Evolutionary conservation across 805 yeast species (phyloP).

Genomic region (Starmerella geochares): DNA sequence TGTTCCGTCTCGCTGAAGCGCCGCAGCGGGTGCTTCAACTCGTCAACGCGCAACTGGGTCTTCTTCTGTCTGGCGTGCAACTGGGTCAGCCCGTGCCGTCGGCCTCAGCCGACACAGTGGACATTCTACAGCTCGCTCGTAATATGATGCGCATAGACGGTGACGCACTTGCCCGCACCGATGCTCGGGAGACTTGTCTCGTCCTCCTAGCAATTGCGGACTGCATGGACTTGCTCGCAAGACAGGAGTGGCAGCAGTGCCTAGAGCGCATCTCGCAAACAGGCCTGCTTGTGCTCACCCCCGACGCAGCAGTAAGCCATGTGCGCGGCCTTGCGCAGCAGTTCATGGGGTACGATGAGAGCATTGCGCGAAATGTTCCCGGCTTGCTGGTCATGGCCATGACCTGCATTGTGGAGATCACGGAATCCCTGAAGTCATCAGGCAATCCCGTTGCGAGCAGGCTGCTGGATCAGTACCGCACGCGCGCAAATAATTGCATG

Average conservation of each 20-base stretch:
- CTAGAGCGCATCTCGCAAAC: conserved; percentile 47
- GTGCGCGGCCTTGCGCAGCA: conserved; percentile 64
- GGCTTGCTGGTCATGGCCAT: conserved; percentile 67
- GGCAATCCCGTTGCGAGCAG: conserved; percentile 22
- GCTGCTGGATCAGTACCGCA: conserved; percentile 23
- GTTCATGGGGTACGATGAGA: conserved; percentile 53
- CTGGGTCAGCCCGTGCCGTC: conserved; percentile 45
- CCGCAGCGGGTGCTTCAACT: conserved; percentile 67
- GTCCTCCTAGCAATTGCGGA: conserved; percentile 55
- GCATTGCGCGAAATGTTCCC: conserved; percentile 70
- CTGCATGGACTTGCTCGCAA: conserved; percentile 51
- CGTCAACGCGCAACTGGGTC: conserved; percentile 68
- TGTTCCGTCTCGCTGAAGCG: conserved; percentile 83
- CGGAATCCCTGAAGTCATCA: conserved; percentile 31
- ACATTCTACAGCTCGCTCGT: conserved; percentile 34
- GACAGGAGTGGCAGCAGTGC: conserved; percentile 49
- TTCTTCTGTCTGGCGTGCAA: conserved; percentile 60
- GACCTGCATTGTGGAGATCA: conserved; percentile 56
- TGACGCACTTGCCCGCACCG: conserved; percentile 29
- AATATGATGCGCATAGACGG: conserved; percentile 35
- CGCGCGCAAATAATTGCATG: conserved; percentile 70
- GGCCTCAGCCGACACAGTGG: conserved; percentile 16
- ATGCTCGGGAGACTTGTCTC: conserved; percentile 55
- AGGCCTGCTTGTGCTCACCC: conserved; percentile 54
- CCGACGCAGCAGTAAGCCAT: conserved; percentile 38